Evolutionary conservation across 2,329 filamentous ascomycete species (phyloP).

Genomic region (Aureobasidium mangrovei): DNA sequence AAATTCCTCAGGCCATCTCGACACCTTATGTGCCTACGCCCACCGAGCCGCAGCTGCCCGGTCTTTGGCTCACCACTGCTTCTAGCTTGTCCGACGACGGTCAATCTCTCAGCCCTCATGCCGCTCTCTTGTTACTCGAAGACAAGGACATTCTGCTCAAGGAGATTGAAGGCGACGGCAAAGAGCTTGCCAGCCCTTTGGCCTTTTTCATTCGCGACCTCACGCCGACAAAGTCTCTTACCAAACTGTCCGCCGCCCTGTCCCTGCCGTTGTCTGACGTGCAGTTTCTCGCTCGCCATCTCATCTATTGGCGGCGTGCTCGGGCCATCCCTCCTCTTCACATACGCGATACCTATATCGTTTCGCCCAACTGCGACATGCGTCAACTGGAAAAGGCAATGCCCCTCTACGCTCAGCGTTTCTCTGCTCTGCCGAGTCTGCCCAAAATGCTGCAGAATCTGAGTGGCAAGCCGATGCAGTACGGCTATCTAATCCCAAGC

Average conservation of each 20-base stretch:
- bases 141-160: conserved; percentile 73
- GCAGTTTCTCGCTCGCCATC: conserved; percentile 79
- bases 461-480: conserved; percentile 71
- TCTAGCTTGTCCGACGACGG: conserved; percentile 65
- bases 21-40: conserved; percentile 64
- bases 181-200: conserved; percentile 66
- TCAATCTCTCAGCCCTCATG: conserved; percentile 67
- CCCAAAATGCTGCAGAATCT: conserved; percentile 81
- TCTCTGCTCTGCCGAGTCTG: conserved; percentile 73
- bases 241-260: conserved; percentile 64
- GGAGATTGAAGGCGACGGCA: conserved; percentile 58
- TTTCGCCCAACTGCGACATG: conserved; percentile 82
- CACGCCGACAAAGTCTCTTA: conserved; percentile 53
- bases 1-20: conserved; percentile 55
- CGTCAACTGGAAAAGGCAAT: conserved; percentile 60
- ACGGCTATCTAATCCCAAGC: conserved; percentile 74
- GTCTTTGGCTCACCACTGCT: conserved; percentile 80
- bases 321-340: conserved; percentile 87
- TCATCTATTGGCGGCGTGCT: conserved; percentile 92
- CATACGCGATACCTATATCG: conserved; percentile 79
- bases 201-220: conserved; percentile 59
- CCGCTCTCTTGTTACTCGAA: conserved; percentile 74
- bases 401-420: conserved; percentile 64
- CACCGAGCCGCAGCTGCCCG: conserved; percentile 59
- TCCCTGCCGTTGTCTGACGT: conserved; percentile 72